Evolutionary conservation across 2,329 filamentous ascomycete species (phyloP).

Genomic region (Phyllosticta citribraziliensis): DNA sequence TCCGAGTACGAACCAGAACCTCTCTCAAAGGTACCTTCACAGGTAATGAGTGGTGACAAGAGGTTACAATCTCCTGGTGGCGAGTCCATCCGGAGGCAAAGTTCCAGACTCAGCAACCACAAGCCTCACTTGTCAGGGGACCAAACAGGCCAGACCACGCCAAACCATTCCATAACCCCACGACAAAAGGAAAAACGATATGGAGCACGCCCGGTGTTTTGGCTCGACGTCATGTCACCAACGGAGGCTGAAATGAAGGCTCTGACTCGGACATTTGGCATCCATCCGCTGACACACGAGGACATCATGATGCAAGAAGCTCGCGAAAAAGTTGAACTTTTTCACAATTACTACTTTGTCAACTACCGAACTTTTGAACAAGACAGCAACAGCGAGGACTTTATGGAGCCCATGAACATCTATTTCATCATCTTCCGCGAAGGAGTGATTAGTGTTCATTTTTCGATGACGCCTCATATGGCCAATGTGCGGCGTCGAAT

Average conservation of each 20-base stretch:
- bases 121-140: constrained; percentile 25
- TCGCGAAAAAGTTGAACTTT: constrained; percentile 94
- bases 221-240: constrained; percentile 85
- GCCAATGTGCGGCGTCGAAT: constrained; percentile 92
- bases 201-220: constrained; percentile 87
- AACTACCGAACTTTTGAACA: constrained; percentile 98
- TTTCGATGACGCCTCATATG: constrained; percentile 89
- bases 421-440: constrained; percentile 96
- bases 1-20: constrained; percentile 53
- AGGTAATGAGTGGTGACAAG: not conserved
- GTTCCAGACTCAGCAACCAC: constrained; percentile 1
- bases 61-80: not conserved
- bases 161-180: constrained; percentile 23
- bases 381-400: constrained; percentile 78
- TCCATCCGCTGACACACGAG: constrained; percentile 89
- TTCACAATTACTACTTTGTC: constrained; percentile 96
- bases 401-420: constrained; percentile 92
- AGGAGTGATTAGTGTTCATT: constrained; percentile 87
- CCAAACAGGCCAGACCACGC: constrained; percentile 42
- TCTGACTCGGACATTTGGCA: constrained; percentile 83
- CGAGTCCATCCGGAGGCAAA: constrained; percentile 1
- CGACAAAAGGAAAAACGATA: constrained; percentile 31
- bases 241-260: constrained; percentile 95
- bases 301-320: constrained; percentile 97
- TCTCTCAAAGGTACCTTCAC: constrained; percentile 20